Conservation (phyloP, 257 asterid species). For the Paulownia fortunei region DNA sequence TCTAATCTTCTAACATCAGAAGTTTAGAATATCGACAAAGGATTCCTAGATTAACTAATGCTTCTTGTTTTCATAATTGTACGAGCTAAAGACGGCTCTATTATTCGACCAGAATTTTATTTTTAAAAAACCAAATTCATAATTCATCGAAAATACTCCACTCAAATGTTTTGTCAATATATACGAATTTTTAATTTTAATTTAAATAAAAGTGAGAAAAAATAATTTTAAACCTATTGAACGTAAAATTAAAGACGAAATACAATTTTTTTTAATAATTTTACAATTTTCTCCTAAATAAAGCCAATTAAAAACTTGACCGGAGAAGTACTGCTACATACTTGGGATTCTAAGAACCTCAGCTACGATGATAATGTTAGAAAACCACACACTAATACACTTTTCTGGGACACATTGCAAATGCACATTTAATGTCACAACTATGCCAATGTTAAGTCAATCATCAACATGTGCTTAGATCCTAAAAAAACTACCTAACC, state of each 20-base stretch:
- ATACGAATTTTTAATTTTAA: too few relatives aligned
- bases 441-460: background rate
- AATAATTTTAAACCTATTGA: too few relatives aligned
- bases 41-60: background rate
- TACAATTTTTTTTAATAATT: background rate
- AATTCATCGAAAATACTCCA: too few relatives aligned
- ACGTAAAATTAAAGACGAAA: too few relatives aligned
- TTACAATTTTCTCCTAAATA: background rate
- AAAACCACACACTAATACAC: background rate
- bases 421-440: background rate
- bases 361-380: background rate
- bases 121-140: too few relatives aligned
- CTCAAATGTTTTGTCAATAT: too few relatives aligned
- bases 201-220: too few relatives aligned
- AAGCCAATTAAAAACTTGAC: background rate
- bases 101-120: too few relatives aligned
- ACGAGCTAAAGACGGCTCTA: constrained; percentile 20
- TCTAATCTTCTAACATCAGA: background rate
- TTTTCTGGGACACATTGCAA: background rate
- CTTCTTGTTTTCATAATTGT: background rate
- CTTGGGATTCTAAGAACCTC: constrained; percentile 5
- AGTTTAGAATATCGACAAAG: background rate
- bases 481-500: constrained; percentile 18
- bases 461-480: constrained; percentile 19
- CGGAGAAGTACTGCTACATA: background rate